Conservation (phyloP, 768 basidiomycete species). For the Aureoboletus auriporus region DNA sequence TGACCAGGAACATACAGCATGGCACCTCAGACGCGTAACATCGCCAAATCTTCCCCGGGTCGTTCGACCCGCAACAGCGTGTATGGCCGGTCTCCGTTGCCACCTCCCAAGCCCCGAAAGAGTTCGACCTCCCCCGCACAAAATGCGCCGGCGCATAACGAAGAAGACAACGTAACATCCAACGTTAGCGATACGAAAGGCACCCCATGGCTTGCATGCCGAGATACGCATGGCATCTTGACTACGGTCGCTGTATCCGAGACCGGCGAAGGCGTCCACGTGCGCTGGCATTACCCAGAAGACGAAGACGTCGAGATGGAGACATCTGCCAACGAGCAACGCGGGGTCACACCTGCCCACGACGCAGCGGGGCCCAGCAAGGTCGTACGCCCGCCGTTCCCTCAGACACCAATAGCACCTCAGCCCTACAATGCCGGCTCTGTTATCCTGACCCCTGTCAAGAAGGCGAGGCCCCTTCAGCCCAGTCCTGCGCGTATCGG, state of each 20-base stretch:
- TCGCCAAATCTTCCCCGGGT: slow-evolving; percentile 11
- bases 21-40: slow-evolving; percentile 25
- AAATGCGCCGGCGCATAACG: neutral
- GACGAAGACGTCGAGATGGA: slow-evolving; percentile 3
- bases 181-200: neutral
- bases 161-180: neutral
- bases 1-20: slow-evolving; percentile 8
- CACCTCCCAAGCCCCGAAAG: slow-evolving; percentile 7
- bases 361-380: neutral
- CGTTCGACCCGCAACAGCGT: slow-evolving; percentile 22
- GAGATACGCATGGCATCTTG: slow-evolving; percentile 10
- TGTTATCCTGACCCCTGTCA: slow-evolving; percentile 27
- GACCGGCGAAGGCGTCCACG: slow-evolving; percentile 18
- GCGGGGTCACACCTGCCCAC: slow-evolving; percentile 11
- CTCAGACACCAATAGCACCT: slow-evolving; percentile 17
- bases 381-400: slow-evolving; percentile 2
- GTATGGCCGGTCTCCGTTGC: slow-evolving; percentile 11
- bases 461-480: slow-evolving; percentile 25
- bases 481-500: slow-evolving; percentile 28
- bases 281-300: slow-evolving; percentile 18
- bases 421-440: slow-evolving; percentile 28
- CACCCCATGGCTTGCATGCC: slow-evolving; percentile 18
- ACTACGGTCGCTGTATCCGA: slow-evolving; percentile 16
- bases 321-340: slow-evolving; percentile 17
- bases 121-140: neutral